These are phyloP conservation scores for Fusarium bactridioides DNA, from an alignment of 2,329 filamentous ascomycete species.

Conservation along the genomic window DNA sequence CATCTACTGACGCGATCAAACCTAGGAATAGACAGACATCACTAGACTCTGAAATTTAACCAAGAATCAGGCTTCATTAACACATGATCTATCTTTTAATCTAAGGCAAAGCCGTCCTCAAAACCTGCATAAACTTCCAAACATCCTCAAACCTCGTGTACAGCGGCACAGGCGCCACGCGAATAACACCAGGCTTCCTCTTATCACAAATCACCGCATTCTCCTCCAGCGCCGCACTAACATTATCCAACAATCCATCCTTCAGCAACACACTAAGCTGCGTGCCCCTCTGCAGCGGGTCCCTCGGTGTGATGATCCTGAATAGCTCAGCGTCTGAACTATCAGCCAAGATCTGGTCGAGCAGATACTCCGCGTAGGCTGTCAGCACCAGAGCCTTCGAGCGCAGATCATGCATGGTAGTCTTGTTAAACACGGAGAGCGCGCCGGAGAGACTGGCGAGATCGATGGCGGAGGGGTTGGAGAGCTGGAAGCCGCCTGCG, in stretches of 20 bases:
- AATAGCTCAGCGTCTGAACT: constrained; percentile 52
- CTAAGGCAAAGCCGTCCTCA: constrained; percentile 46
- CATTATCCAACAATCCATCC: constrained; percentile 73
- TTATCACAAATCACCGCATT: constrained; percentile 82
- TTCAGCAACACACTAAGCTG: constrained; percentile 79
- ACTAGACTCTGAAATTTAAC: too few species aligned
- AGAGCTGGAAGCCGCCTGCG: constrained; percentile 84
- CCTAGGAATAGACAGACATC: neutral
- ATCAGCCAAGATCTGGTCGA: constrained; percentile 56
- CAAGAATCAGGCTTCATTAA: constrained; percentile 7
- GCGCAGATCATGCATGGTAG: constrained; percentile 73
- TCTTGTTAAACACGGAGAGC: constrained; percentile 76
- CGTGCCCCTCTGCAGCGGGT: constrained; percentile 74
- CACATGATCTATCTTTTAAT: neutral
- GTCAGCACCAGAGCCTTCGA: constrained; percentile 78
- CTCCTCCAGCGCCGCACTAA: constrained; percentile 69
- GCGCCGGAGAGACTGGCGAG: constrained; percentile 77
- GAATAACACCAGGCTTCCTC: constrained; percentile 83
- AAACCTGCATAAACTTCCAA: constrained; percentile 55
- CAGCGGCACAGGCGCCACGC: constrained; percentile 82
- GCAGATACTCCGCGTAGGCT: constrained; percentile 75
- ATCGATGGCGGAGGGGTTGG: constrained; percentile 81
- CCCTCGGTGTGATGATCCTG: constrained; percentile 72
- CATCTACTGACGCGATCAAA: too few species aligned
- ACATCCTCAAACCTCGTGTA: constrained; percentile 85